Percentiles rank a stretch among this genome's conserved stretches.
Evolutionary conservation across 768 basidiomycete genomes (phyloP).

Genomic region (Hemileccinum impolitum): DNA sequence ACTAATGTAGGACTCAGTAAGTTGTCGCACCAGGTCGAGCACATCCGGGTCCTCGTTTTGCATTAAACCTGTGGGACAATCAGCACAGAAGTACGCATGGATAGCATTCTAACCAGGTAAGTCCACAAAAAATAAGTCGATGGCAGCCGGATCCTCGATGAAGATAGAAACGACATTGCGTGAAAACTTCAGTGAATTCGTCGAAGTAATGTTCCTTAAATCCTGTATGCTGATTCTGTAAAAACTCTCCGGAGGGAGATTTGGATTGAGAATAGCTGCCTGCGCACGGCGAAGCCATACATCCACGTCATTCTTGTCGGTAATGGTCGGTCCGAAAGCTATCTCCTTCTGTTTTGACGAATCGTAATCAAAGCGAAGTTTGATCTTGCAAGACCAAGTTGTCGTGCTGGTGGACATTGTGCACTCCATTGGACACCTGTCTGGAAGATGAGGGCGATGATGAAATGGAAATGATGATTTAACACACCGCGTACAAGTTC

Average conservation of each 20-base stretch:
- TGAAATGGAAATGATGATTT: neutral
- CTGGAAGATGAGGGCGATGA: neutral
- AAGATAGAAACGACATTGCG: slow-evolving; percentile 48
- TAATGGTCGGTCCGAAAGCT: slow-evolving; percentile 31
- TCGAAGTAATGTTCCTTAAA: slow-evolving; percentile 21
- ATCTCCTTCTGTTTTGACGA: slow-evolving; percentile 17
- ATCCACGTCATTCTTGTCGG: slow-evolving; percentile 35
- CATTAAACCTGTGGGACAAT: slow-evolving; percentile 45
- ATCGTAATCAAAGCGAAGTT: slow-evolving; percentile 36
- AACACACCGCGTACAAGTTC: slow-evolving; percentile 54
- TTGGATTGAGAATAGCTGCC: slow-evolving; percentile 39
- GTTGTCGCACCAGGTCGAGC: slow-evolving; percentile 42
- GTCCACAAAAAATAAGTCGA: slow-evolving; percentile 53
- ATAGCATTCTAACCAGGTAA: slow-evolving; percentile 41
- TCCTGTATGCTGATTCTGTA: slow-evolving; percentile 22
- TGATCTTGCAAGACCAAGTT: slow-evolving; percentile 45
- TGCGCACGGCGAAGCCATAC: slow-evolving; percentile 44
- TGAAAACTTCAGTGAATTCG: slow-evolving; percentile 39
- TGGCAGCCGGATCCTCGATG: slow-evolving; percentile 41
- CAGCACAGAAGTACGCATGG: neutral
- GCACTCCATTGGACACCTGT: slow-evolving; percentile 54
- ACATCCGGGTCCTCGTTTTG: slow-evolving; percentile 45
- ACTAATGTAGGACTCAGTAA: slow-evolving; percentile 47
- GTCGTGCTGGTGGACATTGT: slow-evolving; percentile 39
- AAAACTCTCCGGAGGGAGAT: slow-evolving; percentile 16